Evolutionary conservation across 306 rosid species (phyloP).

Genomic region (Malus sylvestris): DNA sequence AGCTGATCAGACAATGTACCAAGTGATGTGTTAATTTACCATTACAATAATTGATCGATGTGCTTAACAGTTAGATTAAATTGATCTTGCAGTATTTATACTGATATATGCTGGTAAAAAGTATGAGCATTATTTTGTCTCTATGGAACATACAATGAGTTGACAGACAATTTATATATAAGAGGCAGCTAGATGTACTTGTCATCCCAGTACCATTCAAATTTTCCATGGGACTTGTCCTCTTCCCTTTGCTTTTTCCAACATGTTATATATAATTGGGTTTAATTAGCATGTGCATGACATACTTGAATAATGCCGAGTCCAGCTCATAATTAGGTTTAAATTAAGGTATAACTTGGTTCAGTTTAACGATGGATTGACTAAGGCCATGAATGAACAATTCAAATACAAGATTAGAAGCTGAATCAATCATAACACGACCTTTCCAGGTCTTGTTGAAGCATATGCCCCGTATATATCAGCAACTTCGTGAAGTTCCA

Average conservation of each 20-base stretch:
- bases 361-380: neutral
- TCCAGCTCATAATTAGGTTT: neutral
- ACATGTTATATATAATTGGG: neutral
- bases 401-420: neutral
- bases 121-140: neutral
- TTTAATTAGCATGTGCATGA: neutral
- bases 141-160: neutral
- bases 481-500: too few relatives aligned
- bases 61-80: neutral
- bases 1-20: neutral
- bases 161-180: neutral
- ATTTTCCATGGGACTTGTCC: neutral
- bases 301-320: neutral
- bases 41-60: neutral
- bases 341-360: neutral
- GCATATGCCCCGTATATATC: too few relatives aligned
- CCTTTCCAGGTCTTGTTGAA: too few relatives aligned
- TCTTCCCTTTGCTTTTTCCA: neutral
- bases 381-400: neutral
- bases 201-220: neutral
- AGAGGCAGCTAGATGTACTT: neutral
- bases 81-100: neutral
- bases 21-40: neutral
- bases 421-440: too few relatives aligned
- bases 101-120: neutral